These are phyloP conservation scores for Pythium dissotocum DNA, from an alignment of 352 stramenopile species.

Conservation along the genomic window DNA sequence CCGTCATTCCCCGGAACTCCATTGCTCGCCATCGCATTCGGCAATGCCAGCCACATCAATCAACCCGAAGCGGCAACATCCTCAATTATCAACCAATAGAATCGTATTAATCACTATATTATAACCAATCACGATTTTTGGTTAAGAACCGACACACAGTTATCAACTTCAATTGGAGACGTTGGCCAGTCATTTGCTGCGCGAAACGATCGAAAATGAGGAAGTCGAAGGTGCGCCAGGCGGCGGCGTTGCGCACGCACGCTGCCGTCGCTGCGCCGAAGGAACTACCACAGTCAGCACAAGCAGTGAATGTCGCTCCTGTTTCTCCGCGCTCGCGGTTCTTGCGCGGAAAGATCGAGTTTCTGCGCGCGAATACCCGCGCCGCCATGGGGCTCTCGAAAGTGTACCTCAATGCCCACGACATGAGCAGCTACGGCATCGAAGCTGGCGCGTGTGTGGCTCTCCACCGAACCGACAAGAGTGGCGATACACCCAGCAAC, in stretches of 20 bases:
- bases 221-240: conserved; percentile 25
- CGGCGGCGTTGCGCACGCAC: conserved; percentile 28
- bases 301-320: neutral
- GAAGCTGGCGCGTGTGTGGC: conserved; percentile 43
- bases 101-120: neutral
- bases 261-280: conserved; percentile 14
- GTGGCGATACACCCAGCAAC: conserved; percentile 8
- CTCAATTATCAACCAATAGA: conserved; percentile 15
- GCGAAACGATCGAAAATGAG: conserved; percentile 13
- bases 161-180: conserved; percentile 25
- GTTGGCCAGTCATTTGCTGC: conserved; percentile 17
- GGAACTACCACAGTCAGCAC: neutral
- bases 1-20: neutral
- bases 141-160: neutral
- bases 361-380: conserved; percentile 55
- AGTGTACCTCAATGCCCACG: conserved; percentile 61
- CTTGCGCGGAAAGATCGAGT: conserved; percentile 40
- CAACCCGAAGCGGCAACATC: conserved; percentile 4
- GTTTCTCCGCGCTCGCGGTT: conserved; percentile 11
- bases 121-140: conserved; percentile 10
- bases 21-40: conserved; percentile 28
- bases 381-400: conserved; percentile 62
- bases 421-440: conserved; percentile 46
- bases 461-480: conserved; percentile 24
- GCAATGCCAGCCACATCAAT: neutral